Base-by-base conservation (phyloP, 495 filamentous ascomycete species). In the Penicillium coffeae region DNA sequence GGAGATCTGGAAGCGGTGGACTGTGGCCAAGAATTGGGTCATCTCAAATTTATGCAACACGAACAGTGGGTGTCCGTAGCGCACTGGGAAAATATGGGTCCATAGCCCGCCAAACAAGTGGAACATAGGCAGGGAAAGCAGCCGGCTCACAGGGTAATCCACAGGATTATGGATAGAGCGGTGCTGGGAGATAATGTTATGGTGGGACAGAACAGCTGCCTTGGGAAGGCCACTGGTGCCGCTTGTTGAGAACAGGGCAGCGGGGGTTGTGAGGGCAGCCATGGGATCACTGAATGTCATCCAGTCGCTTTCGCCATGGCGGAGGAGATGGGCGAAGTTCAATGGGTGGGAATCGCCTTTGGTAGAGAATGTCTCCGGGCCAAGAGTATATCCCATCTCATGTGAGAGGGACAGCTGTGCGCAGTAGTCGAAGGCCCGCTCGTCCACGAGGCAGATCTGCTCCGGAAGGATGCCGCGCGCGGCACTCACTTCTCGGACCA, bases 61-160 rank as follows among this genome's bases (percentile, higher is more conserved):
- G 51, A 80, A 87, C 3, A 77, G 68, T 8, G 71, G 64, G 38
- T 77, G 64, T 2, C 81, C 79, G 40, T 75, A 72, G 18, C 78
- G 77, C n/a, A 85, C 63, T 5, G 81, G 68, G 48, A 69, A 73
- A 32, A 78, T 62, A 54, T 78, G 77, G 10, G 73, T 66, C 64
- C 73, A 72, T 10, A 83, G 70, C 1, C 77, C 74, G 8, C 75
- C 73, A 42, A 78, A 80, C 15, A 80, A 68, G 67, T 88, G 85
- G 57, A 87, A 88, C 63, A 85, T 74, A 9, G 85, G 85, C 3
- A 86, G 69, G 10, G 77, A 79, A 51, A 86, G 69, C 21, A 82
- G 54, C 8, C 77, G 70, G 33, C 62, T 69, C 21, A 74, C 74
- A 33, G 72, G 46, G 45, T 77, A 76, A 1, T 71, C 68, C 30